Conservation (phyloP, 1,139 yeast genomes). For the Arxiozyma heterogenica region DNA sequence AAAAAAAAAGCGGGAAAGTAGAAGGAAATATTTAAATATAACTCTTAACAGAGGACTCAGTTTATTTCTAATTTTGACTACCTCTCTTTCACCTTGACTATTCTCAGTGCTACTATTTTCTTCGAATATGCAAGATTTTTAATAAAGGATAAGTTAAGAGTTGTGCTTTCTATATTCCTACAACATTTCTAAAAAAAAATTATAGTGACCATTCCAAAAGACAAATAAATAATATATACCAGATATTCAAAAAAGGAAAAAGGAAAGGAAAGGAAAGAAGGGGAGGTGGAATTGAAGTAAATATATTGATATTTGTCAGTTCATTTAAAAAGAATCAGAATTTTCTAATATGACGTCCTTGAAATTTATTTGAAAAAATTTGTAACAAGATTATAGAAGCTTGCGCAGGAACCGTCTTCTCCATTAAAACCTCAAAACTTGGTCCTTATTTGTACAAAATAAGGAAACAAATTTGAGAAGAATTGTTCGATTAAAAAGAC, state of each 20-base stretch:
- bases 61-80: too few species aligned
- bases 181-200: too few species aligned
- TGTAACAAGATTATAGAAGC: slow-evolving; percentile 30
- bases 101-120: too few species aligned
- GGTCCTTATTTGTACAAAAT: not conserved
- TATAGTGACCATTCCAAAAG: not conserved
- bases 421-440: slow-evolving; percentile 29
- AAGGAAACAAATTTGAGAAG: slow-evolving; percentile 17
- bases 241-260: too few species aligned
- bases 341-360: slow-evolving; percentile 30
- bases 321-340: slow-evolving; percentile 29
- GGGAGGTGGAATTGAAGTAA: not conserved
- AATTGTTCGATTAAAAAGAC: slow-evolving; percentile 29
- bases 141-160: too few species aligned
- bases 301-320: not conserved
- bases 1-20: too few species aligned
- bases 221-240: not conserved
- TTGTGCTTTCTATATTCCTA: too few species aligned
- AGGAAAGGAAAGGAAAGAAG: not conserved
- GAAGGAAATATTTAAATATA: too few species aligned
- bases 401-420: slow-evolving; percentile 33
- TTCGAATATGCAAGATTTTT: too few species aligned
- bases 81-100: too few species aligned
- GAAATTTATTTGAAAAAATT: slow-evolving; percentile 22
- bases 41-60: too few species aligned